phyloP scores from a whole-genome alignment of 495 filamentous ascomycete species.

The Penicillium cinerascens region DNA sequence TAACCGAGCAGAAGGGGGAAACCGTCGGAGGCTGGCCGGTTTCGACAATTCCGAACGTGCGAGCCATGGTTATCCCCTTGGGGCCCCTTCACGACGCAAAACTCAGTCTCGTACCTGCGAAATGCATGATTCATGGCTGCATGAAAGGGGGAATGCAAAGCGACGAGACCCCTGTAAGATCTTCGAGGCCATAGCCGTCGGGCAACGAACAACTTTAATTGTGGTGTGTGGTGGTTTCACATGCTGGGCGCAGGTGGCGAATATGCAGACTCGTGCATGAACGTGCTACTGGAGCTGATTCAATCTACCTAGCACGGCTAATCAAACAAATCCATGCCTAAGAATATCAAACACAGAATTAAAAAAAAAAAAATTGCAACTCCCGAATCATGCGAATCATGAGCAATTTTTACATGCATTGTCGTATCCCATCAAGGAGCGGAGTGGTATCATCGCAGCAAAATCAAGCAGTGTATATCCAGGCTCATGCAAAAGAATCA shows the following conservation, averaged over 20 bases:
- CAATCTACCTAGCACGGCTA: not conserved
- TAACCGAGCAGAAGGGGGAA: not conserved
- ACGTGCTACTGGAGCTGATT: not conserved
- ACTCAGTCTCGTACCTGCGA: conserved; percentile 1
- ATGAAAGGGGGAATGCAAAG: not conserved
- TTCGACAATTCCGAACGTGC: not conserved
- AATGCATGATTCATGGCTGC: conserved; percentile 5
- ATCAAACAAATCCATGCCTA: not conserved
- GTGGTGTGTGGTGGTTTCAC: not conserved
- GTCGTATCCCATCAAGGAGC: not conserved
- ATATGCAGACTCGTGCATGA: not conserved
- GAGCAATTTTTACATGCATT: conserved; percentile 9
- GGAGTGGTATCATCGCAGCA: conserved; percentile 15
- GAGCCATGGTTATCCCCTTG: not conserved
- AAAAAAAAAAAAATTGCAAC: not conserved
- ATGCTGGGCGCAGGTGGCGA: not conserved
- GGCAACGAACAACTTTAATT: not conserved
- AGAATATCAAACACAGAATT: not conserved
- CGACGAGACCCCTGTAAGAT: not conserved
- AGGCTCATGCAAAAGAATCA: conserved; percentile 1
- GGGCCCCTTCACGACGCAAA: not conserved
- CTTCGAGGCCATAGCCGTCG: not conserved
- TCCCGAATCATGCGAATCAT: conserved; percentile 2
- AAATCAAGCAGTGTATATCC: conserved; percentile 8
- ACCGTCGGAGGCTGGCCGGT: not conserved